Percentiles rank a stretch among this genome's conserved stretches.
Evolutionary conservation across 2,329 filamentous ascomycete genomes (phyloP).

Genomic region (Ophiocordyceps camponoti-leonardi): DNA sequence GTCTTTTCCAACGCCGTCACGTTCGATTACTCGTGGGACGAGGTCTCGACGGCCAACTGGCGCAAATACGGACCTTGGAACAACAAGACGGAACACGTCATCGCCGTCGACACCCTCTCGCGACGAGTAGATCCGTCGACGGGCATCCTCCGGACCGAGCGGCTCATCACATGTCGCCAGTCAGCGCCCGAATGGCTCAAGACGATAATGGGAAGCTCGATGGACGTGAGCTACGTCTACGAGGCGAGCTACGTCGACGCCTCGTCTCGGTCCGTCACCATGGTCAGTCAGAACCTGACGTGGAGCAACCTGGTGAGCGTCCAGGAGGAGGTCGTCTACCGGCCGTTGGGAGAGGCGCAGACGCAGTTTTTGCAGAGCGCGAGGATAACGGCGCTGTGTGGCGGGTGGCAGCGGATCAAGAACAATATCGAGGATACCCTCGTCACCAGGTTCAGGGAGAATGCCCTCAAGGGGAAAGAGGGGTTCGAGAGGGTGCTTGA

Average conservation of each 20-base stretch:
- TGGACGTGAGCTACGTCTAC: slow-evolving; percentile 75
- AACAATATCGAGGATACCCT: slow-evolving; percentile 90
- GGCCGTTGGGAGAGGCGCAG: slow-evolving; percentile 36
- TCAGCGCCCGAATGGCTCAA: slow-evolving; percentile 64
- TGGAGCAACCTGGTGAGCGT: slow-evolving; percentile 81
- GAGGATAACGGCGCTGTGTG: slow-evolving; percentile 82
- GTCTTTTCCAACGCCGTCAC: slow-evolving; percentile 82
- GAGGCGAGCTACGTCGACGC: slow-evolving; percentile 94
- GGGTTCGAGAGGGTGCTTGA: slow-evolving; percentile 90
- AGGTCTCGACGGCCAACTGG: slow-evolving; percentile 96
- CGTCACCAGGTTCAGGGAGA: slow-evolving; percentile 78
- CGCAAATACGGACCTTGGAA: slow-evolving; percentile 98
- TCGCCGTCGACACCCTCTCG: slow-evolving; percentile 83
- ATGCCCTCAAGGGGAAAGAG: slow-evolving; percentile 76
- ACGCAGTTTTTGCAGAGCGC: slow-evolving; percentile 84
- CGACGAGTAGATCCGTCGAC: slow-evolving; percentile 41
- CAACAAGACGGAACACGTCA: slow-evolving; percentile 91
- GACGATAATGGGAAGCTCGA: slow-evolving; percentile 54
- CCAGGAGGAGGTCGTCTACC: slow-evolving; percentile 83
- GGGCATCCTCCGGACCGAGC: slow-evolving; percentile 43
- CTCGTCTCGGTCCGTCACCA: slow-evolving; percentile 67
- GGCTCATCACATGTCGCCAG: slow-evolving; percentile 45
- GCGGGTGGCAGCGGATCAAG: slow-evolving; percentile 93
- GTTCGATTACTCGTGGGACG: slow-evolving; percentile 97
- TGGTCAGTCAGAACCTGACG: slow-evolving; percentile 92